phyloP scores from a whole-genome alignment of 2,329 filamentous ascomycete genomes.

The Ophiostoma sp. region DNA sequence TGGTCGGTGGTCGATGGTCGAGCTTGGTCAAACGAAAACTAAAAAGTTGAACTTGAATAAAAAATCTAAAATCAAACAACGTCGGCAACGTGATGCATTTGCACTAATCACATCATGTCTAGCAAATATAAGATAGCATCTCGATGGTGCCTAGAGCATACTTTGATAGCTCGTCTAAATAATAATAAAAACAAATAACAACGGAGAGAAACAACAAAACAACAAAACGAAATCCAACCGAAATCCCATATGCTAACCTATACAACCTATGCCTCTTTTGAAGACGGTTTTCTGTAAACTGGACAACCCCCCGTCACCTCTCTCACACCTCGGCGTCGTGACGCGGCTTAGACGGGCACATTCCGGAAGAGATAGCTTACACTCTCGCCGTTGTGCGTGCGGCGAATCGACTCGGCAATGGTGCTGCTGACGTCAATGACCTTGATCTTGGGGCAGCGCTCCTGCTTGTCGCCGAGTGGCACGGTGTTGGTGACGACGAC shows the following conservation, averaged over 20 bases:
- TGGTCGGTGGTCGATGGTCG: too few relatives aligned
- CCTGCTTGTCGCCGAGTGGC: conserved; percentile 70
- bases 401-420: conserved; percentile 61
- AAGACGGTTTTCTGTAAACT: background rate
- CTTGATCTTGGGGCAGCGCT: conserved; percentile 68
- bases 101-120: too few relatives aligned
- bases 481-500: conserved; percentile 90
- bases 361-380: conserved; percentile 66
- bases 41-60: conserved; percentile 3
- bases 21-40: too few relatives aligned
- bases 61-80: background rate
- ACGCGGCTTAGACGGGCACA: conserved; percentile 45
- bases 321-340: background rate
- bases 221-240: background rate
- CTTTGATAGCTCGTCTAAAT: background rate
- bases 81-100: too few relatives aligned
- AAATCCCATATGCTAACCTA: conserved; percentile 1
- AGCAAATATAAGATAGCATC: too few relatives aligned
- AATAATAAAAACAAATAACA: background rate
- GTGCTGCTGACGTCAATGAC: conserved; percentile 91
- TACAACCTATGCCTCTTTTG: background rate
- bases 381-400: conserved; percentile 61
- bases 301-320: background rate
- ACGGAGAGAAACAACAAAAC: background rate
- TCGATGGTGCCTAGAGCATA: too few relatives aligned